phyloP scores from a whole-genome alignment of 2,329 filamentous ascomycete species.

The Dactylonectria estremocensis region DNA sequence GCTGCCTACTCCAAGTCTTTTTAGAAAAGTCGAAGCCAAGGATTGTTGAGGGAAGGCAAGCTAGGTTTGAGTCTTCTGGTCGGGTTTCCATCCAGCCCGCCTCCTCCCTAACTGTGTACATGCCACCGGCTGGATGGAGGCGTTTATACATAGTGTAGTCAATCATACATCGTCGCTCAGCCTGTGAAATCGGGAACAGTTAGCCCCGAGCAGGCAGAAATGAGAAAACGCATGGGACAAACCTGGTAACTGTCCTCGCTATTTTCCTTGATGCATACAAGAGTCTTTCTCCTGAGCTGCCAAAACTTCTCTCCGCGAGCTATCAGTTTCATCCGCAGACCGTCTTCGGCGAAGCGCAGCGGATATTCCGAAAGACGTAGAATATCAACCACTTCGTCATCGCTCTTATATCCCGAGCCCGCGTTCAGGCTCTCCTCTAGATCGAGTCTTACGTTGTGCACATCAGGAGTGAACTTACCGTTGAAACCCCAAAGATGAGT shows the following conservation, averaged over 20 bases:
- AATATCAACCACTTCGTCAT: conserved; percentile 5
- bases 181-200: background rate
- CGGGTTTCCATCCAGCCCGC: background rate
- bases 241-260: background rate
- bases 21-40: conserved; percentile 30
- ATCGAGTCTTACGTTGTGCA: background rate
- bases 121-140: background rate
- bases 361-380: background rate
- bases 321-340: background rate
- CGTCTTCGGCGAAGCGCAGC: conserved; percentile 12
- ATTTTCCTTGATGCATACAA: conserved; percentile 18
- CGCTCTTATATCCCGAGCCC: background rate
- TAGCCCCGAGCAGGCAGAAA: background rate
- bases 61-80: background rate
- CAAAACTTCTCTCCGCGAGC: conserved; percentile 25
- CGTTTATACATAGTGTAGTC: conserved; percentile 30
- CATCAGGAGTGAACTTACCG: background rate
- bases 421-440: background rate
- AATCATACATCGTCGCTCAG: conserved; percentile 27
- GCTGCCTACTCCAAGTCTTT: conserved; percentile 25
- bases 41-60: conserved; percentile 8
- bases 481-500: background rate
- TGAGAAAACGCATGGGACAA: background rate
- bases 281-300: background rate
- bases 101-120: background rate